Evolutionary conservation across 2,329 filamentous ascomycete species (phyloP).

Genomic region (Chalaropsis thielavioides): DNA sequence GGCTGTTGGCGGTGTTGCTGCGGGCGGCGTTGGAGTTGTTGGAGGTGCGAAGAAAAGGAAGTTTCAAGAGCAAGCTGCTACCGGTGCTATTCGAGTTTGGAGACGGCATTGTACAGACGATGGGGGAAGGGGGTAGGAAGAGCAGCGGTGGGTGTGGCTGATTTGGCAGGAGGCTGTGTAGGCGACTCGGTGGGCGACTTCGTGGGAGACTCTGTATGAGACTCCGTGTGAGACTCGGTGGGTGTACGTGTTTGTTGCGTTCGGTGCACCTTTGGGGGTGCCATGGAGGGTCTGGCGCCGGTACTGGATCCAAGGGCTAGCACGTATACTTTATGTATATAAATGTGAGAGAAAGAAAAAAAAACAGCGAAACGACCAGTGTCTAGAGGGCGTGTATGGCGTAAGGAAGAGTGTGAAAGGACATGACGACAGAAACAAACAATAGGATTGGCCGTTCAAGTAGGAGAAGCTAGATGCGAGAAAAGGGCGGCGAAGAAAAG

Average conservation of each 20-base stretch:
- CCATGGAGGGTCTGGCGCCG: neutral
- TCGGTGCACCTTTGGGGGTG: neutral
- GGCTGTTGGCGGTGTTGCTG: neutral
- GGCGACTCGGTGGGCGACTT: too few species aligned
- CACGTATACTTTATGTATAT: too few species aligned
- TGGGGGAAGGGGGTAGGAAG: neutral
- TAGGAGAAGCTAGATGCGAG: neutral
- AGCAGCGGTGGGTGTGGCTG: neutral
- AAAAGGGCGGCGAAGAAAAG: neutral
- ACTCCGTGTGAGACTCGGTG: too few species aligned
- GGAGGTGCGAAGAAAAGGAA: conserved; percentile 9
- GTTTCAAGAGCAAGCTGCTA: conserved; percentile 1
- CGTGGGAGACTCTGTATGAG: too few species aligned
- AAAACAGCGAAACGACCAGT: neutral
- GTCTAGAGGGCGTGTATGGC: neutral
- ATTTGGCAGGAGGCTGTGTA: neutral
- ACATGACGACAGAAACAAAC: neutral
- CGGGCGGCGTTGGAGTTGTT: neutral
- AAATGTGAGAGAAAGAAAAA: neutral
- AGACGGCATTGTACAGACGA: conserved; percentile 1
- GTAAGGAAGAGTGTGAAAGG: neutral
- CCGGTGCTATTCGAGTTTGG: neutral
- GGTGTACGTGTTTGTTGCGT: too few species aligned
- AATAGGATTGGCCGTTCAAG: neutral
- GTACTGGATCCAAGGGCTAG: too few species aligned